These are phyloP conservation scores for Phellopilus nigrolimitatus DNA, from an alignment of 1,284 basidiomycete genomes.

Conservation along the genomic window DNA sequence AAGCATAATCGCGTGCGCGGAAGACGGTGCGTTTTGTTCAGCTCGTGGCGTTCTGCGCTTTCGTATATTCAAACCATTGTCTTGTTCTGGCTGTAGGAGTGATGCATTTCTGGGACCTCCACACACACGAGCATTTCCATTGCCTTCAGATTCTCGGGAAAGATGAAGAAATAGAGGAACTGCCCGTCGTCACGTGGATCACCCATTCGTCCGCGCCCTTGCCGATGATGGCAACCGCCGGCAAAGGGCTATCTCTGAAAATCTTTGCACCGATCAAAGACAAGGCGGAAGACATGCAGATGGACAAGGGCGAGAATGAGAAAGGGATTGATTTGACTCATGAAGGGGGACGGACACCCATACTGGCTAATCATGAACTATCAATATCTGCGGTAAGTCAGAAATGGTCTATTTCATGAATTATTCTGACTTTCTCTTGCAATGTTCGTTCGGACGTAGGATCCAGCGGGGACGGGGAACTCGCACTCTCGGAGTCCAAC, in stretches of 20 bases:
- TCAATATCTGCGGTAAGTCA: background rate
- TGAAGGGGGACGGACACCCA: background rate
- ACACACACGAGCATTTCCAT: constrained; percentile 7
- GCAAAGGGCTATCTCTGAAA: constrained; percentile 8
- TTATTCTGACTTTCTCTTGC: too few relatives aligned
- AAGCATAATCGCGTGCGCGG: constrained; percentile 13
- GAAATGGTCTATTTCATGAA: too few relatives aligned
- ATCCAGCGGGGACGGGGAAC: too few relatives aligned
- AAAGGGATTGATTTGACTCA: too few relatives aligned
- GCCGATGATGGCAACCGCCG: constrained; percentile 17
- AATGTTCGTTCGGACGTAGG: too few relatives aligned
- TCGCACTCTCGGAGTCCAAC: too few relatives aligned
- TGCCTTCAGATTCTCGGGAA: background rate
- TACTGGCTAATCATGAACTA: background rate
- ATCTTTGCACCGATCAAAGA: constrained; percentile 11
- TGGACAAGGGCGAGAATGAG: too few relatives aligned
- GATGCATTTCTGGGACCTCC: constrained; percentile 15
- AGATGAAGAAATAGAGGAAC: constrained; percentile 13
- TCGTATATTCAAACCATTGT: background rate
- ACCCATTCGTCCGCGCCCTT: background rate
- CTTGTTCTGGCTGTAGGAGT: background rate
- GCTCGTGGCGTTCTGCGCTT: background rate
- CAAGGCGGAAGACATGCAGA: background rate
- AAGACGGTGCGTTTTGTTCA: constrained; percentile 10
- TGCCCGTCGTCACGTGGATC: constrained; percentile 13